Conservation (phyloP, 495 filamentous ascomycete species). For the Glarea lozoyensis region DNA sequence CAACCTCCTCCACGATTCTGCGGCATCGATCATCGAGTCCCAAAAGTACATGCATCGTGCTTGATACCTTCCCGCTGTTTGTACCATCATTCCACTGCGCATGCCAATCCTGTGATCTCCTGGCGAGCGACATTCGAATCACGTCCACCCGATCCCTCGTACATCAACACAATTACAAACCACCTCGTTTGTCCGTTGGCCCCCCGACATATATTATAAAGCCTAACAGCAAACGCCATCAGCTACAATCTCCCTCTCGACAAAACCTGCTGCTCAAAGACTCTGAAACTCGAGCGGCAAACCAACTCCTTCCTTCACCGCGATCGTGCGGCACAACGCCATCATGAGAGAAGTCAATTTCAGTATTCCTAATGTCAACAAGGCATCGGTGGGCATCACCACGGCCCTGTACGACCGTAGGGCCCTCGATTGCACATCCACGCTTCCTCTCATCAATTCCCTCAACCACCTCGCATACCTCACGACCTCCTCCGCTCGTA, state of each 20-base stretch:
- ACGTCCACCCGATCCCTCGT: conserved; percentile 3
- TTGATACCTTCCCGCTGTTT: conserved; percentile 9
- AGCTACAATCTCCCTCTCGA: not conserved
- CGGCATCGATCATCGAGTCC: conserved; percentile 8
- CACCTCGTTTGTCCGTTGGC: not conserved
- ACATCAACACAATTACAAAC: conserved; percentile 11
- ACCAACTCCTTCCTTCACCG: conserved; percentile 7
- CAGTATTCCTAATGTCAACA: conserved; percentile 99
- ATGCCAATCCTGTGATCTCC: conserved; percentile 3
- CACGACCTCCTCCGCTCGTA: conserved; percentile 95
- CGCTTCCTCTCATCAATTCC: conserved; percentile 93
- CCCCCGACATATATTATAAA: not conserved
- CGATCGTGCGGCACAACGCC: conserved; percentile 16
- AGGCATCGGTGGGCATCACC: conserved; percentile 98
- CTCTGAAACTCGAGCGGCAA: conserved; percentile 7
- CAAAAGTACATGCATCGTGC: not conserved
- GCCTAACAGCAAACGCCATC: not conserved
- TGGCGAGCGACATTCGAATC: conserved; percentile 12
- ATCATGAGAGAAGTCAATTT: conserved; percentile 99
- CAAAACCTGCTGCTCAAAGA: not conserved
- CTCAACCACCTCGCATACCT: conserved; percentile 97
- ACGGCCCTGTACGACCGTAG: conserved; percentile 96
- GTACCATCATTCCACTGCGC: conserved; percentile 7
- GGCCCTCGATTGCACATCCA: conserved; percentile 96
- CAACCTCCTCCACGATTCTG: too few species aligned